Evolutionary conservation across 1,284 basidiomycete species (phyloP).

Genomic region (Ganoderma lucidum): DNA sequence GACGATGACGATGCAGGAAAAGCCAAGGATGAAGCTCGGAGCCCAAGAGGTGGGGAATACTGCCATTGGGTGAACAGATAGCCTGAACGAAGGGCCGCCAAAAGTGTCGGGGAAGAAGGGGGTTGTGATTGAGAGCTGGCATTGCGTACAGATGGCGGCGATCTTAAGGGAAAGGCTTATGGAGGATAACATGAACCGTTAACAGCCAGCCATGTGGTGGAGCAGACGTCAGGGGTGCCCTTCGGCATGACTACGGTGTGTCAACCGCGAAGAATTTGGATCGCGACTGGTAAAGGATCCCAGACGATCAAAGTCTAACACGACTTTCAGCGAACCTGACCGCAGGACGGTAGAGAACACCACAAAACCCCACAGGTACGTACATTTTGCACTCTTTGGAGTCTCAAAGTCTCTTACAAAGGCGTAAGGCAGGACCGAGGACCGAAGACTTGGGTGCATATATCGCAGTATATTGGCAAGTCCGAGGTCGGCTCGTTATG

Average conservation of each 20-base stretch:
- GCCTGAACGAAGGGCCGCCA: not conserved
- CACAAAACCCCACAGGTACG: not conserved
- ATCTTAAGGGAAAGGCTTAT: not conserved
- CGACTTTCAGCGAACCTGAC: not conserved
- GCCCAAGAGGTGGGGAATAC: not conserved
- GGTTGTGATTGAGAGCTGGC: not conserved
- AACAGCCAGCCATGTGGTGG: not conserved
- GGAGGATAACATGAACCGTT: not conserved
- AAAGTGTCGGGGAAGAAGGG: not conserved
- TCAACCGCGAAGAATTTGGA: slow-evolving; percentile 4
- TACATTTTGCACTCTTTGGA: not conserved
- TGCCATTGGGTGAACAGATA: not conserved
- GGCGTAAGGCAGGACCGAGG: not conserved
- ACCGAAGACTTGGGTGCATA: too few species aligned
- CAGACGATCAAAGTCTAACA: not conserved
- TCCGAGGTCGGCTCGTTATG: too few species aligned
- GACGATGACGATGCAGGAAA: not conserved
- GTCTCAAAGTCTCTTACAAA: not conserved
- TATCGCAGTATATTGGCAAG: too few species aligned
- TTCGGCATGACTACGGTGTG: not conserved
- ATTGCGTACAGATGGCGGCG: not conserved
- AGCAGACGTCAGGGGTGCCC: too few species aligned
- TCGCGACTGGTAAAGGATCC: not conserved
- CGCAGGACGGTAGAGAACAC: not conserved
- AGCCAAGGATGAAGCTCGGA: not conserved